Percentiles rank a stretch among this genome's conserved stretches.
These are phyloP conservation scores for Sporodiniella umbellata DNA, from an alignment of 371 early-diverging fungal genomes.

Conservation along the genomic window DNA sequence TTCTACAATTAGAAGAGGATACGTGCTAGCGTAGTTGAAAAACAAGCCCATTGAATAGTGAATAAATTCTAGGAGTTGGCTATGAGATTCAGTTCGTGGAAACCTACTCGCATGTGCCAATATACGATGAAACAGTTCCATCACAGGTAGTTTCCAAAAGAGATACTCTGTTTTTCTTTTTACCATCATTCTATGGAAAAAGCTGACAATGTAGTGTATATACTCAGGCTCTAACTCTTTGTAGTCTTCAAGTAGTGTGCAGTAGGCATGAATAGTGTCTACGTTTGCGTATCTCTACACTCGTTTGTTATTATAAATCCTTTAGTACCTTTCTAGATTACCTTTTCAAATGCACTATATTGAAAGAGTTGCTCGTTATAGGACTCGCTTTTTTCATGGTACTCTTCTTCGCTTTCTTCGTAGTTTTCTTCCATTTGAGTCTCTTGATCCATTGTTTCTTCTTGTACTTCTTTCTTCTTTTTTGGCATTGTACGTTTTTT, in stretches of 20 bases:
- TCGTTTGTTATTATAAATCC: too few species aligned
- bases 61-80: constrained; percentile 53
- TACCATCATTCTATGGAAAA: constrained; percentile 72
- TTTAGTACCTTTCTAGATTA: constrained; percentile 16
- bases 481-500: constrained; percentile 21
- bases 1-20: constrained; percentile 63
- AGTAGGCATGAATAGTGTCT: constrained; percentile 53
- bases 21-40: constrained; percentile 47
- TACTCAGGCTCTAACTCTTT: constrained; percentile 41
- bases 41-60: constrained; percentile 51
- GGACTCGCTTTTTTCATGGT: constrained; percentile 21
- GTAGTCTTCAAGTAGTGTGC: constrained; percentile 48
- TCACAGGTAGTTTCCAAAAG: constrained; percentile 59
- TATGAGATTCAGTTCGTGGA: constrained; percentile 28
- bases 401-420: constrained; percentile 13
- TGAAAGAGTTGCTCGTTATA: constrained; percentile 53
- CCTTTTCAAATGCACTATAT: constrained; percentile 59
- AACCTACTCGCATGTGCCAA: constrained; percentile 22
- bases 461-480: constrained; percentile 5
- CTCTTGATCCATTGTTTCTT: constrained; percentile 17
- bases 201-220: constrained; percentile 49
- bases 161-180: constrained; percentile 52
- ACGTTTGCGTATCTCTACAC: constrained; percentile 52
- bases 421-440: background rate
- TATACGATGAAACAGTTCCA: constrained; percentile 66